A percentile compares a stretch with the other conserved stretches of the same genome.
These are phyloP conservation scores for Bodo saltans DNA, from an alignment of 78 protist genomes.

Conservation along the genomic window DNA sequence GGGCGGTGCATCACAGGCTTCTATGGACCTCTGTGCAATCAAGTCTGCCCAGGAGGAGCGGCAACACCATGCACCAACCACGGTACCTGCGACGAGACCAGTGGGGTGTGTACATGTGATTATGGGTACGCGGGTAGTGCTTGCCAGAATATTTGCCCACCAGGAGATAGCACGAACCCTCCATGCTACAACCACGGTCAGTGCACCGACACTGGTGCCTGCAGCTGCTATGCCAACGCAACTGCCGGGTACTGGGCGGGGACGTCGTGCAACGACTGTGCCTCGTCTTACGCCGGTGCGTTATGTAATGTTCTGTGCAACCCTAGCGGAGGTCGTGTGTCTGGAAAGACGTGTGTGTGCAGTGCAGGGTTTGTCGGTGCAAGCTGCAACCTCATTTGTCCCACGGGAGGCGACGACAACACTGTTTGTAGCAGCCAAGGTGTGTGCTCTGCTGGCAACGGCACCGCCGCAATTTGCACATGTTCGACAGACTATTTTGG, in stretches of 20 bases:
- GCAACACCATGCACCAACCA: neutral
- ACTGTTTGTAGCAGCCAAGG: neutral
- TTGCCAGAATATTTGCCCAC: constrained; percentile 13
- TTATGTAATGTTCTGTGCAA: neutral
- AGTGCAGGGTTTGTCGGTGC: neutral
- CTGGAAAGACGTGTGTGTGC: constrained; percentile 22
- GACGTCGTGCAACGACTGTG: neutral
- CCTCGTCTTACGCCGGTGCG: neutral
- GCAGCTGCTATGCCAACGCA: neutral
- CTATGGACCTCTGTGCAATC: neutral
- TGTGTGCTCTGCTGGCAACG: too few relatives aligned
- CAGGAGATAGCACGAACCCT: neutral
- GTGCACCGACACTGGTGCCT: constrained; percentile 12
- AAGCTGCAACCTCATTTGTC: neutral
- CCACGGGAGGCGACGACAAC: neutral
- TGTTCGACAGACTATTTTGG: neutral
- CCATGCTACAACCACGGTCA: constrained; percentile 11
- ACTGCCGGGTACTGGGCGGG: neutral
- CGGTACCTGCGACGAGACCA: neutral
- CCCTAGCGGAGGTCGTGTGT: neutral
- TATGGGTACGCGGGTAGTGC: neutral
- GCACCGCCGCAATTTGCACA: neutral
- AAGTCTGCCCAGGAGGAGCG: constrained; percentile 11
- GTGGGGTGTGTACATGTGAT: neutral
- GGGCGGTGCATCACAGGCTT: constrained; percentile 2